phyloP scores from a whole-genome alignment of 371 early-diverging fungal genomes.

The Lichtheimia ramosa region DNA sequence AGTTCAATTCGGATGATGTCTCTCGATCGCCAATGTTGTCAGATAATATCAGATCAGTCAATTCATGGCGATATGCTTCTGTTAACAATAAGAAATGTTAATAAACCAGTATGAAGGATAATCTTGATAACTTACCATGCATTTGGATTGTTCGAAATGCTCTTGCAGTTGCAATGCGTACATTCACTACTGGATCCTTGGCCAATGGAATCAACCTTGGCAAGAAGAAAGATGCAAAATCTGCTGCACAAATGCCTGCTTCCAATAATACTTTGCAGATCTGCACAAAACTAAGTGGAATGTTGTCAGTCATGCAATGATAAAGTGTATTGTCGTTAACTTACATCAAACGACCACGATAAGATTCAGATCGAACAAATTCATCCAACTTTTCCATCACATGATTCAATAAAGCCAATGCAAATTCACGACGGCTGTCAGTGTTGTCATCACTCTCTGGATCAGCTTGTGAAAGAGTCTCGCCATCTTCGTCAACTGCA shows the following conservation, averaged over 20 bases:
- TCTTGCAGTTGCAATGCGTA: constrained; percentile 40
- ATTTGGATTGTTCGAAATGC: constrained; percentile 24
- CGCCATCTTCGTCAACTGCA: constrained; percentile 49
- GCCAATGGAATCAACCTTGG: constrained; percentile 33
- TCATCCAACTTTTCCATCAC: constrained; percentile 53
- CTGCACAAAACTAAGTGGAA: constrained; percentile 32
- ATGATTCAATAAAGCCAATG: constrained; percentile 40
- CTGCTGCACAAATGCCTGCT: constrained; percentile 37
- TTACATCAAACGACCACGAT: constrained; percentile 46
- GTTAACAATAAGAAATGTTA: neutral
- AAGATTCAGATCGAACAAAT: constrained; percentile 41
- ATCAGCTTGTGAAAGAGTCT: constrained; percentile 34
- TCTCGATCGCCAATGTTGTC: constrained; percentile 15
- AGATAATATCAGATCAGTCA: constrained; percentile 4
- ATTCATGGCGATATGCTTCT: constrained; percentile 21
- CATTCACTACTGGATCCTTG: constrained; percentile 40
- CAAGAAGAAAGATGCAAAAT: constrained; percentile 45
- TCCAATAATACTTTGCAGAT: constrained; percentile 39
- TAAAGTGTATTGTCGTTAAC: neutral
- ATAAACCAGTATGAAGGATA: neutral
- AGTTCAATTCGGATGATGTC: constrained; percentile 18
- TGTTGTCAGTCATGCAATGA: neutral
- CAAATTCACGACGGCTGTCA: constrained; percentile 39
- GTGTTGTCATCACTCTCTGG: constrained; percentile 21
- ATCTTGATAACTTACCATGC: constrained; percentile 21